These are phyloP conservation scores for Colletotrichum kahawae DNA, from an alignment of 2,329 filamentous ascomycete genomes.

Conservation along the genomic window DNA sequence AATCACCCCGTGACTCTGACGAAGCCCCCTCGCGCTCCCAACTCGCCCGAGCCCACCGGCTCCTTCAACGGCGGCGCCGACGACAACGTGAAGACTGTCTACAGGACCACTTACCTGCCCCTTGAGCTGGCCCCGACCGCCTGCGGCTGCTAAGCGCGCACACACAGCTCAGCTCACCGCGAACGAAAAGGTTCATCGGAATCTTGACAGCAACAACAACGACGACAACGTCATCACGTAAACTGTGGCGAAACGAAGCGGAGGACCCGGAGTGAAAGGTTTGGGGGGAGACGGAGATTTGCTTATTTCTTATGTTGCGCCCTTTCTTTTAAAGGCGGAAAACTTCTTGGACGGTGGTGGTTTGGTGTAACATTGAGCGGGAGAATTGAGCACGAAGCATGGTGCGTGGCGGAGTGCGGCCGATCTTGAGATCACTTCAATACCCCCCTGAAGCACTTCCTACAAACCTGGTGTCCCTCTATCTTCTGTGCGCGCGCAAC, in stretches of 20 bases:
- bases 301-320: background rate
- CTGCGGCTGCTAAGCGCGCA: constrained; percentile 2
- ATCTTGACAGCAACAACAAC: background rate
- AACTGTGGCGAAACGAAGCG: background rate
- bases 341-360: background rate
- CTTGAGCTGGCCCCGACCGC: constrained; percentile 6
- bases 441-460: background rate
- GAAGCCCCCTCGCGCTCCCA: constrained; percentile 2
- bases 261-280: background rate
- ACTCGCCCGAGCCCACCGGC: background rate
- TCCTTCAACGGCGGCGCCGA: background rate
- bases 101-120: constrained; percentile 17
- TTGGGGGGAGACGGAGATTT: background rate
- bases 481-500: background rate
- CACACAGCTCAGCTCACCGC: background rate
- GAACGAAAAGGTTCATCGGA: background rate
- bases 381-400: background rate
- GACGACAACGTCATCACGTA: background rate
- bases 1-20: constrained; percentile 18
- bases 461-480: background rate
- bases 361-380: background rate
- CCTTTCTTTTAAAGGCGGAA: background rate
- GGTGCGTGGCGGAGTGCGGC: background rate
- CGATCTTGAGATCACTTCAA: background rate
- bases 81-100: constrained; percentile 10